Evolutionary conservation across 768 basidiomycete genomes (phyloP), one percentile per base, ranked within the genome.

Genomic region (Pulveroboletus sp.): DNA sequence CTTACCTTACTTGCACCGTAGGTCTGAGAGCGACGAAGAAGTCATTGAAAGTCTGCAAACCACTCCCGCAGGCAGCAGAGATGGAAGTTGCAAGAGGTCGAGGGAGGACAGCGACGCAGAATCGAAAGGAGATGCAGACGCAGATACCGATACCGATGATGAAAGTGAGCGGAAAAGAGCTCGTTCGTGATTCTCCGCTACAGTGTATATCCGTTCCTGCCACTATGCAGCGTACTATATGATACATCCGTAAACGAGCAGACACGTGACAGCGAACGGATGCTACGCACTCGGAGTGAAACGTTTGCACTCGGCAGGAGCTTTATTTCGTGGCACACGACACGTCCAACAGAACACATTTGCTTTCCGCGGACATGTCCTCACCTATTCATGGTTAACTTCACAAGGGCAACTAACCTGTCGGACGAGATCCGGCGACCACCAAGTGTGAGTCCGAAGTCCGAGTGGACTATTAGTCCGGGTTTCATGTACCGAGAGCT

Each of bases 401-500:
- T 21, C 21, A 21, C 21, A 21, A 21, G 21, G 21, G 5, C 26
- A 28, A 36, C 31, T 26, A 58, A 8, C 24, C 5, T 4, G 11
- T n/a, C 37, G 18, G 11, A 11, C 18, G 33, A 50, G 30, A 47
- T 48, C 47, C 49, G 43, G 33, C 28, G 8, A 30, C 17, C 71
- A 49, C 92, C 21, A 82, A 50, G 93, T 81, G 57, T 85, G 86
- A 12, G 74, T 69, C 30, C 82, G 5, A 28, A n/a, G n/a, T n/a
- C n/a, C n/a, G n/a, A n/a, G n/a, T n/a, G n/a, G n/a, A n/a, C n/a
- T n/a, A n/a, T n/a, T n/a, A n/a, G n/a, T n/a, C n/a, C n/a, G n/a
- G n/a, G n/a, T n/a, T n/a, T n/a, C n/a, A 6, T 28, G 6, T 72
- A 62, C 89, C 87, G 35, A 89, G 75, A 37, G 80, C 82, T 81